These are phyloP conservation scores for Sarcodon sp. DNA, from an alignment of 768 basidiomycete genomes.

Conservation along the genomic window DNA sequence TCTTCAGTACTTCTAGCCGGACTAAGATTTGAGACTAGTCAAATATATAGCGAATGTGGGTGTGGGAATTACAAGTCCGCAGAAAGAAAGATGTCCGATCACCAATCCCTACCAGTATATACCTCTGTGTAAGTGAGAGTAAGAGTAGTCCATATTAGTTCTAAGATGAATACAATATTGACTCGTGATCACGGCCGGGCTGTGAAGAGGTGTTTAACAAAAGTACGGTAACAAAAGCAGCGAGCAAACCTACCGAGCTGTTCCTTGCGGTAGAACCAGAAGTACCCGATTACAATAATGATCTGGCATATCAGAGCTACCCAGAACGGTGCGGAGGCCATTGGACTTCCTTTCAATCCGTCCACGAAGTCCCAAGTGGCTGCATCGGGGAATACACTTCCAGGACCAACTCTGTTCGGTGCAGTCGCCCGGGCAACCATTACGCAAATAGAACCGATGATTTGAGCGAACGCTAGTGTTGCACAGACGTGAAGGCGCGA, in stretches of 20 bases:
- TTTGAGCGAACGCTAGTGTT: conserved; percentile 81
- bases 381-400: conserved; percentile 83
- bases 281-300: conserved; percentile 82
- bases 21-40: no score
- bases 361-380: conserved; percentile 78
- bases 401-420: conserved; percentile 81
- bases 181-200: conserved; percentile 21
- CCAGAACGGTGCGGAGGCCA: conserved; percentile 84
- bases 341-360: conserved; percentile 65
- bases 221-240: background rate
- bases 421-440: conserved; percentile 90
- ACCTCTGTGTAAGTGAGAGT: no score
- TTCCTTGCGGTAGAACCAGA: conserved; percentile 96
- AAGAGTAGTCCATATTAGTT: no score
- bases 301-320: conserved; percentile 69
- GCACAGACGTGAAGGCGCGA: conserved; percentile 92
- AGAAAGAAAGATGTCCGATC: no score
- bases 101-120: no score
- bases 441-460: conserved; percentile 83
- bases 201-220: background rate
- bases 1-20: no score
- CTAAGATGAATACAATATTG: background rate
- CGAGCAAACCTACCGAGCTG: conserved; percentile 51
- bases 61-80: no score
- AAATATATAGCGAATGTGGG: no score